phyloP scores from a whole-genome alignment of 306 rosid species.

The Senna tora region DNA sequence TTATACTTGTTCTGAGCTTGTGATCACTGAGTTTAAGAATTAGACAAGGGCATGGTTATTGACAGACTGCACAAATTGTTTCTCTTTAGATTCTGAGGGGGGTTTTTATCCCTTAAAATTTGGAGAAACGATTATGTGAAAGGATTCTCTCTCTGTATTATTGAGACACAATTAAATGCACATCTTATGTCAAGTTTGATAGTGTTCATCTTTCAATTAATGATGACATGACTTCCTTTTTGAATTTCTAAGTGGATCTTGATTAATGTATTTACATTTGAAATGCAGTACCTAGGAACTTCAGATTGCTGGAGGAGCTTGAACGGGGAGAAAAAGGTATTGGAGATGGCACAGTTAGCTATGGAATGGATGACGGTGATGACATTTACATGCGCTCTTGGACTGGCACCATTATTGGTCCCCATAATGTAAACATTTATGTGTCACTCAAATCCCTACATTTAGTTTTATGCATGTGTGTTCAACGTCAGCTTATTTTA shows the following conservation, averaged over 20 bases:
- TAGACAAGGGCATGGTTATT: neutral
- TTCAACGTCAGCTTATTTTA: neutral
- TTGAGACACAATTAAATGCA: neutral
- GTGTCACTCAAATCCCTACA: neutral
- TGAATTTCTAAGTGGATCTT: neutral
- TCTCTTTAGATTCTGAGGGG: neutral
- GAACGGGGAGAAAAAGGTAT: slow-evolving; percentile 97
- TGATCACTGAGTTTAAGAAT: slow-evolving; percentile 1
- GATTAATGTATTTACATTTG: slow-evolving; percentile 36
- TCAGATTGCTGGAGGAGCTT: slow-evolving; percentile 99
- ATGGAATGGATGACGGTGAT: slow-evolving; percentile 99
- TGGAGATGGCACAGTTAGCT: slow-evolving; percentile 93
- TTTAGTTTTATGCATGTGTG: slow-evolving; percentile 1
- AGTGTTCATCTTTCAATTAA: neutral
- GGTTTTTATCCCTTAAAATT: neutral
- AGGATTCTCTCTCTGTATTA: neutral
- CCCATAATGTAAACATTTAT: slow-evolving; percentile 80
- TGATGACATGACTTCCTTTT: neutral
- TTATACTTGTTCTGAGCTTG: neutral
- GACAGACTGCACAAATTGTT: neutral
- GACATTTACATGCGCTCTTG: slow-evolving; percentile 97
- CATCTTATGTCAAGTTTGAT: neutral
- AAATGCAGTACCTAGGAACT: slow-evolving; percentile 92
- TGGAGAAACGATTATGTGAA: neutral
- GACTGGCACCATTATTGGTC: slow-evolving; percentile 96